phyloP scores from a whole-genome alignment of 78 protist genomes.

The Tieghemostelium lacteum region DNA sequence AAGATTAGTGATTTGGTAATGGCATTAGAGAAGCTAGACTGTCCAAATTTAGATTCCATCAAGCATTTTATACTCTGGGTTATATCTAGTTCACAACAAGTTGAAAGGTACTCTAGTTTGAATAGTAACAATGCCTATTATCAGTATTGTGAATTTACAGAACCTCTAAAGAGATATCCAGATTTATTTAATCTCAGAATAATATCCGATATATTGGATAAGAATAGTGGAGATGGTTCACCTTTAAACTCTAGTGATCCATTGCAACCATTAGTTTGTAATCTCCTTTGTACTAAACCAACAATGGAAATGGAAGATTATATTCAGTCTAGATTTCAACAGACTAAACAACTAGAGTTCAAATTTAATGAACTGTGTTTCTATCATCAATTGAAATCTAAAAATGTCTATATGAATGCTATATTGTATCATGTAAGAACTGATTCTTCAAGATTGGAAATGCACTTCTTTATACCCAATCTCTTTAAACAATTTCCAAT shows the following conservation, averaged over 20 bases:
- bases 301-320: background rate
- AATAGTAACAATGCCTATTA: too few relatives aligned
- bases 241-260: too few relatives aligned
- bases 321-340: background rate
- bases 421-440: too few relatives aligned
- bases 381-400: background rate
- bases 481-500: too few relatives aligned
- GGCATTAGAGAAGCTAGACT: too few relatives aligned
- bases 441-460: too few relatives aligned
- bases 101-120: background rate
- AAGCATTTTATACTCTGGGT: background rate
- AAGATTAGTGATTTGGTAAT: too few relatives aligned
- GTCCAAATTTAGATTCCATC: too few relatives aligned
- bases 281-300: too few relatives aligned
- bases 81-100: background rate
- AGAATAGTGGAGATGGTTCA: background rate
- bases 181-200: conserved; percentile 53
- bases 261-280: too few relatives aligned
- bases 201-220: background rate
- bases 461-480: too few relatives aligned
- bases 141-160: conserved; percentile 13
- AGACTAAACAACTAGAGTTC: background rate
- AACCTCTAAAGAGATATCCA: conserved; percentile 23
- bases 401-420: background rate
- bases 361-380: background rate